These are phyloP conservation scores for Crassisporium funariophilum DNA, from an alignment of 768 basidiomycete species.

Conservation along the genomic window DNA sequence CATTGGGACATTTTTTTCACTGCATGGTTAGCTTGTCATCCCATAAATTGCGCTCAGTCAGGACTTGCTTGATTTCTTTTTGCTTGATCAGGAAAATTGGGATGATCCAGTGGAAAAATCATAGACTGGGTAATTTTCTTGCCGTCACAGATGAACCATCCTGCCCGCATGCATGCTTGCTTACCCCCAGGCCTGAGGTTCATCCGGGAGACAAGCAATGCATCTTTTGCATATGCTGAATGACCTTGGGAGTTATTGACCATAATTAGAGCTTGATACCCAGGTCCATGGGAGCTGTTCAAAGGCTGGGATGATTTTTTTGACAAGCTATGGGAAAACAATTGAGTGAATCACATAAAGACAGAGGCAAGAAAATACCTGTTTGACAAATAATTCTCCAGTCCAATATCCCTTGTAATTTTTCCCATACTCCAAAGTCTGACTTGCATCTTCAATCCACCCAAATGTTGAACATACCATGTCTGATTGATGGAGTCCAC, in stretches of 20 bases:
- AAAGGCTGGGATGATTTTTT: conserved; percentile 33
- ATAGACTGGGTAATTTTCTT: conserved; percentile 32
- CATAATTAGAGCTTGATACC: conserved; percentile 37
- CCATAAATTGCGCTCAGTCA: conserved; percentile 18
- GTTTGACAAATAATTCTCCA: conserved; percentile 23
- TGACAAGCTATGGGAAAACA: conserved; percentile 18
- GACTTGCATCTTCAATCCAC: conserved; percentile 32
- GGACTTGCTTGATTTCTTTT: conserved; percentile 24
- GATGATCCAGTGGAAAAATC: conserved; percentile 37
- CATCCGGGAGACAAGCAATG: conserved; percentile 35
- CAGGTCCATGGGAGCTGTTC: conserved; percentile 30
- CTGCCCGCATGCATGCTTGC: conserved; percentile 34
- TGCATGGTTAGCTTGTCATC: conserved; percentile 10
- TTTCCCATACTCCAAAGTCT: conserved; percentile 43
- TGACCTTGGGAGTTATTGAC: conserved; percentile 47
- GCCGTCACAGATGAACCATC: conserved; percentile 32
- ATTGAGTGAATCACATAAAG: conserved; percentile 4
- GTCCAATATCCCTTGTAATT: conserved; percentile 41
- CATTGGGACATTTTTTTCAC: conserved; percentile 13
- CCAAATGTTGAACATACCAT: conserved; percentile 37
- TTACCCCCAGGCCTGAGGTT: conserved; percentile 41
- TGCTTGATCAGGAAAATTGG: conserved; percentile 24
- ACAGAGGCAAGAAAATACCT: conserved; percentile 15
- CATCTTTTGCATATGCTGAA: conserved; percentile 38
- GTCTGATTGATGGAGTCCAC: conserved; percentile 38